Evolutionary conservation across 2,329 filamentous ascomycete species (phyloP).

Genomic region (Mollisia scopiformis): DNA sequence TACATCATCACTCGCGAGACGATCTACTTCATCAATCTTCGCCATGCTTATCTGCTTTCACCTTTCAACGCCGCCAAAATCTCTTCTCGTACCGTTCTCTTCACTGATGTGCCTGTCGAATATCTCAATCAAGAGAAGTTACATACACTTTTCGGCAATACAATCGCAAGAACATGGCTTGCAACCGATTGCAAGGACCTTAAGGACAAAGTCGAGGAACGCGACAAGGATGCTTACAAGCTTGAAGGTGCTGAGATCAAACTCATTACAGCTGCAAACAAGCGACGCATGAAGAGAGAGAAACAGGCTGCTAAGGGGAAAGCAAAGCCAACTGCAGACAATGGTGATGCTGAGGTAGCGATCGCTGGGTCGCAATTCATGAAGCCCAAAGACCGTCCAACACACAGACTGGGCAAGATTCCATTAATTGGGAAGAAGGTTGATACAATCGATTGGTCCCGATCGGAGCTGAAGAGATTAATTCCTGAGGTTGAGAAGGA

Average conservation of each 20-base stretch:
- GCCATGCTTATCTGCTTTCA: constrained; percentile 87
- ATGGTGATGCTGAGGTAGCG: constrained; percentile 66
- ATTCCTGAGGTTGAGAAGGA: constrained; percentile 70
- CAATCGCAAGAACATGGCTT: constrained; percentile 84
- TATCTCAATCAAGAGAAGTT: constrained; percentile 79
- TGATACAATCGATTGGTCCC: constrained; percentile 90
- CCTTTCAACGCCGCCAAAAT: constrained; percentile 82
- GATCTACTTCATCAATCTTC: constrained; percentile 88
- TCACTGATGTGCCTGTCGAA: constrained; percentile 80
- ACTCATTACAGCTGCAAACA: constrained; percentile 78
- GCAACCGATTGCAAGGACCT: constrained; percentile 76
- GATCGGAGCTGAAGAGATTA: constrained; percentile 75
- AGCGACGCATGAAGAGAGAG: constrained; percentile 64
- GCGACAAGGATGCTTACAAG: constrained; percentile 78
- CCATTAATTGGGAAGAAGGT: constrained; percentile 82
- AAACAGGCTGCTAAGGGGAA: constrained; percentile 27
- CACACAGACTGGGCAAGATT: constrained; percentile 71
- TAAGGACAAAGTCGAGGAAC: constrained; percentile 77
- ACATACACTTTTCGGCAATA: constrained; percentile 76
- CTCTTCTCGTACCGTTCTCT: constrained; percentile 87
- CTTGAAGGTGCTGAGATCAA: constrained; percentile 87
- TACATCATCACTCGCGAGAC: constrained; percentile 86
- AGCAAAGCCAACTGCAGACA: constrained; percentile 53
- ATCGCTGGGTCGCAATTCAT: constrained; percentile 74
- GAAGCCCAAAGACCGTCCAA: constrained; percentile 71